Percentiles rank a stretch among this genome's conserved stretches.
Conservation (phyloP, 768 basidiomycete species). For the Infundibulicybe gibba region DNA sequence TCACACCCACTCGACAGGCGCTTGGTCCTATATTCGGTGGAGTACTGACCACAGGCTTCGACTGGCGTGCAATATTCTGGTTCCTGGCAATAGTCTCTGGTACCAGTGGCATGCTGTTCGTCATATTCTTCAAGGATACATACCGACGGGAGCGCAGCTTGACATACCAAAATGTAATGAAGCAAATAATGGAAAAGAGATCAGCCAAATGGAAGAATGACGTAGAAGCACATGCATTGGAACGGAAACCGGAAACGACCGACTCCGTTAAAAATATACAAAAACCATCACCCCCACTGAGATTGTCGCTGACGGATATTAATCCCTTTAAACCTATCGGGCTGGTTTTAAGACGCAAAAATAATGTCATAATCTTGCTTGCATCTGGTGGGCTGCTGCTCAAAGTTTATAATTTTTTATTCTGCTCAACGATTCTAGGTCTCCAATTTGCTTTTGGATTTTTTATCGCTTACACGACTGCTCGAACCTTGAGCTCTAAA, state of each 20-base stretch:
- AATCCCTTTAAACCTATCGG: conserved; percentile 68
- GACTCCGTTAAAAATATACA: conserved; percentile 11
- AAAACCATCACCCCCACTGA: conserved; percentile 30
- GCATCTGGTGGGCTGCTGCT: conserved; percentile 52
- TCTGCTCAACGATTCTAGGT: conserved; percentile 26
- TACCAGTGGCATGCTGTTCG: conserved; percentile 48
- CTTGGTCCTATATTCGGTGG: conserved; percentile 75
- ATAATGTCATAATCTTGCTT: conserved; percentile 65
- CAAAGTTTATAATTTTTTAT: background rate
- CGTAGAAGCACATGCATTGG: background rate
- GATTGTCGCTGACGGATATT: conserved; percentile 63
- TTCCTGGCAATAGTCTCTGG: conserved; percentile 68
- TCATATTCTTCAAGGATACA: conserved; percentile 75
- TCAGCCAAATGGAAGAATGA: conserved; percentile 18
- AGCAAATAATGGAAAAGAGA: conserved; percentile 47
- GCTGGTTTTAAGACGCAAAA: conserved; percentile 51
- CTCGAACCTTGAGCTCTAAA: conserved; percentile 58
- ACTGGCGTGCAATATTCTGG: conserved; percentile 84
- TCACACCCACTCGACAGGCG: conserved; percentile 21
- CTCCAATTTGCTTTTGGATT: conserved; percentile 71
- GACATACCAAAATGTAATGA: conserved; percentile 68
- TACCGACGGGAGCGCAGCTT: conserved; percentile 81
- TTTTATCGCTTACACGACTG: conserved; percentile 68
- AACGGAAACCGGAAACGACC: background rate
- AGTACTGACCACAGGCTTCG: conserved; percentile 56